Percentiles rank a stretch among this genome's conserved stretches.
Evolutionary conservation across 257 asterid genomes (phyloP).

Genomic region (Rauvolfia tetraphylla): DNA sequence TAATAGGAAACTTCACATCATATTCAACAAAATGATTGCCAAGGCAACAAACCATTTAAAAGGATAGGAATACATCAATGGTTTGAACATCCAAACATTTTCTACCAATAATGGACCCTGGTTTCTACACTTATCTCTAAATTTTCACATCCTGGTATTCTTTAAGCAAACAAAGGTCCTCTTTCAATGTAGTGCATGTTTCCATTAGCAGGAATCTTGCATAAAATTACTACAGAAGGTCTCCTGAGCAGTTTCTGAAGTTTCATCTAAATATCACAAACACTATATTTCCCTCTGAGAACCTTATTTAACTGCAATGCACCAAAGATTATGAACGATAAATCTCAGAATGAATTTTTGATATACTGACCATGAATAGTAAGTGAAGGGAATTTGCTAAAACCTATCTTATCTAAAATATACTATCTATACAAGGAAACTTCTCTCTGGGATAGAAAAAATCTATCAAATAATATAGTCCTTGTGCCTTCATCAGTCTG

Average conservation of each 20-base stretch:
- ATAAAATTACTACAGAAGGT: neutral
- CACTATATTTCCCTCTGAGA: neutral
- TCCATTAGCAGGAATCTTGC: neutral
- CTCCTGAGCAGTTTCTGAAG: neutral
- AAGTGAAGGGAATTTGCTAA: neutral
- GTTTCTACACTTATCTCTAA: neutral
- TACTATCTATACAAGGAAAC: neutral
- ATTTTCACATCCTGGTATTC: neutral
- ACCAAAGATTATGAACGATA: neutral
- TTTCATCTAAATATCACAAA: neutral
- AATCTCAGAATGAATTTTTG: neutral
- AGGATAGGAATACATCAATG: neutral
- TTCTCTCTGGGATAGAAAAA: neutral
- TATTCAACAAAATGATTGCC: neutral
- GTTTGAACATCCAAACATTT: neutral
- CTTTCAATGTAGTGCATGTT: neutral
- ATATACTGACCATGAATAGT: neutral
- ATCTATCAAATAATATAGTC: neutral
- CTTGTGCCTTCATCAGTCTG: neutral
- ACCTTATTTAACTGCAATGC: neutral
- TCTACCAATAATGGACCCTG: neutral
- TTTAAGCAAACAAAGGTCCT: neutral
- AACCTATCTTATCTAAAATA: neutral
- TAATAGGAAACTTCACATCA: conserved; percentile 4
- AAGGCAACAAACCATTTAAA: neutral